These are phyloP conservation scores for Zizania latifolia DNA, from an alignment of 176 grass and related monocot genomes.

Conservation along the genomic window DNA sequence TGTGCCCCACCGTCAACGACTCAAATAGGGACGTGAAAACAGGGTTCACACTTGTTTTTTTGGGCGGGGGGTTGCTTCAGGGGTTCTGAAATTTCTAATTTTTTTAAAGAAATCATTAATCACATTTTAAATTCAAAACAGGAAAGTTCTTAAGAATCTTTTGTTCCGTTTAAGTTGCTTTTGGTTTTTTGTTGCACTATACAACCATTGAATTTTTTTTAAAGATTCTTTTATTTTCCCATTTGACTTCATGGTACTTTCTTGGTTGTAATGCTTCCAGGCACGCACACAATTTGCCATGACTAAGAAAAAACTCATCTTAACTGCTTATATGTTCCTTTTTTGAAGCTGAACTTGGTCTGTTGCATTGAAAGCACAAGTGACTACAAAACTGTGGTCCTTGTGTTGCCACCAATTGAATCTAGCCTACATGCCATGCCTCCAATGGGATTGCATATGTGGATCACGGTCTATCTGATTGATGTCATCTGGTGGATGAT, in stretches of 20 bases:
- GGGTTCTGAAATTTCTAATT: neutral
- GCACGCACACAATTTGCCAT: neutral
- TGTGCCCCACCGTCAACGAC: conserved; percentile 6
- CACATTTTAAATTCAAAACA: neutral
- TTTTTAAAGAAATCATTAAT: neutral
- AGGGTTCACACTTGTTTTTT: neutral
- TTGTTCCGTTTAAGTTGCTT: neutral
- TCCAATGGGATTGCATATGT: conserved; percentile 18
- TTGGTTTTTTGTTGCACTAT: neutral
- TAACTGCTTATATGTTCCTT: neutral
- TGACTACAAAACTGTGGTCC: conserved; percentile 38
- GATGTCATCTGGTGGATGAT: conserved; percentile 15
- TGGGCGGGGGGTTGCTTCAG: neutral
- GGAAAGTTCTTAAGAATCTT: neutral
- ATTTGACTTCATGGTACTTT: neutral
- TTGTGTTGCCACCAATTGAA: neutral
- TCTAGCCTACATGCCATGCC: neutral
- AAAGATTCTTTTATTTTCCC: neutral
- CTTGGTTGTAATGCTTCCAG: neutral
- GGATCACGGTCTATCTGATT: conserved; percentile 31
- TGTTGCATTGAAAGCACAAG: neutral
- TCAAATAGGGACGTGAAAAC: neutral
- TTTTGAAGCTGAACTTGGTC: neutral
- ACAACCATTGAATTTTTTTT: no score
- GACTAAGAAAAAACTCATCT: neutral